Base-by-base conservation (phyloP, 768 basidiomycete genomes). In the Austroboletus eburneus region DNA sequence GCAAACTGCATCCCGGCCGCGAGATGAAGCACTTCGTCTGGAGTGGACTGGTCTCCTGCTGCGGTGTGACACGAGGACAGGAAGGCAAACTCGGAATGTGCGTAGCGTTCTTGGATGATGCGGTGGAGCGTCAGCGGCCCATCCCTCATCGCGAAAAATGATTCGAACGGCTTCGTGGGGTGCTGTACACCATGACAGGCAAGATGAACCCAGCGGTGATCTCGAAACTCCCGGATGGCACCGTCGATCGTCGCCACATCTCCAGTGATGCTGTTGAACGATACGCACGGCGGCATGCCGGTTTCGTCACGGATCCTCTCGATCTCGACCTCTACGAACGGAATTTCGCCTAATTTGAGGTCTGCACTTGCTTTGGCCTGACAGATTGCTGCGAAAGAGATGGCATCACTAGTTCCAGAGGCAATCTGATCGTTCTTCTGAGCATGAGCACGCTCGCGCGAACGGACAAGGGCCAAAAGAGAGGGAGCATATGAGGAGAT, bases 401-500 rank as follows among this genome's bases (percentile, higher is more conserved):
- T n/a, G n/a, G n/a, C n/a, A n/a, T n/a, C n/a, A n/a, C n/a, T n/a
- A n/a, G n/a, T n/a, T n/a, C n/a, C n/a, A n/a, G n/a, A n/a, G n/a
- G n/a, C n/a, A n/a, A n/a, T n/a, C n/a, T n/a, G 51, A 32, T 7
- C 14, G 2, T 22, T 17, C 7, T 40, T 37, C n/a, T 45, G 24
- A 13, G 33, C 17, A 16, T 37, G 16, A 10, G 24, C 35, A 32
- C 30, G 46, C 16, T 41, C 46, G 36, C 52, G 49, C 22, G 54
- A 44, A 14, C 53, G 52, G 39, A 65, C 56, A 32, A 67, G 58
- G 18, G 64, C 56, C 0, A 55, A 55, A 13, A 67, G 51, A 1
- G 61, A 62, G 4, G 67, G 61, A 0, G 63, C 63, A 34, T 67
- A 67, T 0, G 65, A 68, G 3, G 62, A 67, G 27, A 68, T 42